Evolutionary conservation across 1,139 yeast species (phyloP), one percentile per base, ranked within the genome.

Genomic region (Diutina siamensis): DNA sequence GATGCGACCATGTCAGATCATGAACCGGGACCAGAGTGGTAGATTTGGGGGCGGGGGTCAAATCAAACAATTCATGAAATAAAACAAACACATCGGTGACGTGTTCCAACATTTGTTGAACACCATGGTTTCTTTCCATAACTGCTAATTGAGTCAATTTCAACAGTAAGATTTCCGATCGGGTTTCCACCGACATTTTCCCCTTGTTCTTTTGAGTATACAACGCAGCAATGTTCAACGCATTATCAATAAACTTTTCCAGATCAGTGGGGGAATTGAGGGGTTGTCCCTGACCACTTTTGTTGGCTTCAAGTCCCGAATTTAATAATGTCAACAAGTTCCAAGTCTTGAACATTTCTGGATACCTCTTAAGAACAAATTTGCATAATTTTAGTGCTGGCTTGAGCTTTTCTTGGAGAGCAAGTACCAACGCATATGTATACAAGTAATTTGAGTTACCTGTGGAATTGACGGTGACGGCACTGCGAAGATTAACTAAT

Each of bases 61-160:
- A 62, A 15, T 62, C 59, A 28, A 80, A 83, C 31, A 85, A 63
- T 45, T 65, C 71, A 46, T 76, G 74, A 55, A 73, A 83, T 18
- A 82, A 60, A 15, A 71, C 72, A 54, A 87, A 82, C 10, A 85
- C 72, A 45, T 79, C 88, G 2, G 85, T 75, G 22, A 88, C 62
- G 45, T 69, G 67, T 46, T 82, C 88, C 53, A 86, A 61, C 2
- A 88, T 79, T 45, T 74, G 76, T 28, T 72, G 70, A 1, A 74
- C 65, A 2, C 88, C 92, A 48, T 79, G 69, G 9, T 74, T 64
- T 8, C 78, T 72, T 56, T 86, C 94, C 48, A 79, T 65, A 15
- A 87, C 68, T 2, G 89, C 81, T 45, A 87, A 63, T 53, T 83
- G 88, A 0, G 95, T 82, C 60, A 84, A 68, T 55, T 84, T 84